Evolutionary conservation across 768 basidiomycete species (phyloP).

Genomic region (Pleurotus ostreatus): DNA sequence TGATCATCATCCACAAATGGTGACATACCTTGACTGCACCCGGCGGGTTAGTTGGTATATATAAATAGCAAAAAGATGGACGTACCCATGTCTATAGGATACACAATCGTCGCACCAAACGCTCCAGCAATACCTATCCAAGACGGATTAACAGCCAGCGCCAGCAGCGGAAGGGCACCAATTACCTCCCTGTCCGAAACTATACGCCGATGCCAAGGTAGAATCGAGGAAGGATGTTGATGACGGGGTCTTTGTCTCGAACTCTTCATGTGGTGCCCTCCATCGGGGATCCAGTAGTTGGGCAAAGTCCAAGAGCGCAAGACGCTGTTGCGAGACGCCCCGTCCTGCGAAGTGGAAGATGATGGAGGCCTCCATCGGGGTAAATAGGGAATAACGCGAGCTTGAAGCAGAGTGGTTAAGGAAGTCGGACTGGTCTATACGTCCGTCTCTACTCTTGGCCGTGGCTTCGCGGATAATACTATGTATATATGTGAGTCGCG

Average conservation of each 20-base stretch:
- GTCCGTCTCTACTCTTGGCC: conserved; percentile 87
- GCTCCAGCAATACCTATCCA: conserved; percentile 81
- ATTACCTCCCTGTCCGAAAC: conserved; percentile 80
- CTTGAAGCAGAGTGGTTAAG: conserved; percentile 80
- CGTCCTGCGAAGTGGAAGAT: conserved; percentile 97
- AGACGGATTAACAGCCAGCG: conserved; percentile 10
- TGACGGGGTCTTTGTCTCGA: conserved; percentile 24
- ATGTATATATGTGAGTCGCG: conserved; percentile 8
- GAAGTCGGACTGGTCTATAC: conserved; percentile 95
- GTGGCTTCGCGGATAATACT: conserved; percentile 90
- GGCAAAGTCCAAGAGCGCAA: conserved; percentile 87
- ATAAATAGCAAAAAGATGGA: conserved; percentile 13
- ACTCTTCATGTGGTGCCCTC: conserved; percentile 63
- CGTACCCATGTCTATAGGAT: conserved; percentile 91
- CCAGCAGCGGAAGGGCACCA: background rate
- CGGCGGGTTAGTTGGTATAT: conserved; percentile 11
- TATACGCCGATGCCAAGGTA: conserved; percentile 73
- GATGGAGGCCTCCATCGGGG: conserved; percentile 97
- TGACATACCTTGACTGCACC: conserved; percentile 65
- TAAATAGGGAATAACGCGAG: conserved; percentile 93
- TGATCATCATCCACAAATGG: background rate
- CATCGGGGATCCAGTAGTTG: conserved; percentile 90
- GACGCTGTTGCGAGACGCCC: conserved; percentile 62
- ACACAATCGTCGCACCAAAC: conserved; percentile 94
- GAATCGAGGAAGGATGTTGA: conserved; percentile 45